phyloP scores from a whole-genome alignment of 2,329 filamentous ascomycete genomes.

The Tolypocladium ovalisporum region DNA sequence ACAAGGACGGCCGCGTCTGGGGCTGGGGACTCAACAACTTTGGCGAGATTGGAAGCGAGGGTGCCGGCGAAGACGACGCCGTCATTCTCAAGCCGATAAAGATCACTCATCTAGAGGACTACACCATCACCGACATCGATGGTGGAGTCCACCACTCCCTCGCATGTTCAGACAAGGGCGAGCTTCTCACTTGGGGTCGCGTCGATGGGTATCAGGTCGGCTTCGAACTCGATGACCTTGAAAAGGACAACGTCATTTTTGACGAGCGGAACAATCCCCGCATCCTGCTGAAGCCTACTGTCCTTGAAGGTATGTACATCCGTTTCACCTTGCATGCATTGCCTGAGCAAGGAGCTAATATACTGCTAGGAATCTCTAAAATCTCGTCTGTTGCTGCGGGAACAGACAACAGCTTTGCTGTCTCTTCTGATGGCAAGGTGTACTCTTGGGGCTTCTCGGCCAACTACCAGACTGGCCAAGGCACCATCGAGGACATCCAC shows the following conservation, averaged over 20 bases:
- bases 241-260: constrained; percentile 43
- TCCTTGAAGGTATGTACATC: constrained; percentile 30
- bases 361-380: constrained; percentile 33
- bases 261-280: constrained; percentile 53
- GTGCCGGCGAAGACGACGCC: constrained; percentile 40
- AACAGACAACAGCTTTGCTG: constrained; percentile 63
- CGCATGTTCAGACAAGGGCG: constrained; percentile 44
- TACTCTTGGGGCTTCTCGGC: constrained; percentile 75
- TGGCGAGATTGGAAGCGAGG: constrained; percentile 60
- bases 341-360: not conserved
- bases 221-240: constrained; percentile 39
- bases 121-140: constrained; percentile 55
- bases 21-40: constrained; percentile 85
- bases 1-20: constrained; percentile 59
- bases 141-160: constrained; percentile 69
- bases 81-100: constrained; percentile 63
- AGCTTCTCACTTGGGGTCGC: constrained; percentile 50
- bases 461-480: constrained; percentile 71
- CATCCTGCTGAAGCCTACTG: constrained; percentile 42
- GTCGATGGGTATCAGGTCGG: constrained; percentile 43
- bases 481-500: constrained; percentile 67
- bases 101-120: constrained; percentile 51
- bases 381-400: constrained; percentile 48
- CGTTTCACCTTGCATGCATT: not conserved
- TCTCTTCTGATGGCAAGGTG: constrained; percentile 59